Evolutionary conservation across 257 asterid species (phyloP), one percentile per base, ranked within the genome.

Genomic region (Sherardia arvensis): DNA sequence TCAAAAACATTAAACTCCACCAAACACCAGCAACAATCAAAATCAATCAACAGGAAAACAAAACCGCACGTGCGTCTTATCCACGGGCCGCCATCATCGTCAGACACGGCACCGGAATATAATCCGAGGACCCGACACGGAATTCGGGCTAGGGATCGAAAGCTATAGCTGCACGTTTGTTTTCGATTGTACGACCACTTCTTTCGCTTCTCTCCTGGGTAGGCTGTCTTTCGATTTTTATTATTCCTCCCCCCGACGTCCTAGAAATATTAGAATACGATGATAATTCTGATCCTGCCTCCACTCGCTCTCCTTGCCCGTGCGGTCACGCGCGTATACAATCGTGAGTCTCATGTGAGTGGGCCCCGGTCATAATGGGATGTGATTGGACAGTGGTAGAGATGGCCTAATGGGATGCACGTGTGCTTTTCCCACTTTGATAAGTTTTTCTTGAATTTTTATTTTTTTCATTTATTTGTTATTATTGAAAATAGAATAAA

Each of bases 41-140:
- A 43, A 56, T 56, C 61, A 56, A 56, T n/a, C n/a, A n/a, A n/a
- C n/a, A n/a, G 30, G 34, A 8, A 53, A 20, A 22, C 17, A 53
- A 53, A 34, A 40, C 28, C 30, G 43, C 70, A 61, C 55, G 71
- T 65, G 82, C 74, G 71, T 62, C 58, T 68, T 53, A 61, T 21
- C 26, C 7, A 29, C 61, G 75, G 30, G 81, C 59, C 66, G 71
- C 72, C 77, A 76, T 73, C 87, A 63, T 29, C 62, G 80, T 58
- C 63, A 71, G 69, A 75, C 74, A 71, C 87, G 61, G 21, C 40
- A 58, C 86, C 85, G 86, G 84, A 64, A 63, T 33, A 45, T n/a
- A n/a, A n/a, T 28, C 29, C 61, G 59, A 10, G 29, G 14, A 54
- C 23, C 43, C 43, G 14, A 29, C 7, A 29, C 8, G 14, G 21